These are phyloP conservation scores for Isabelozyma rhagii DNA, from an alignment of 805 yeast species.

Conservation along the genomic window DNA sequence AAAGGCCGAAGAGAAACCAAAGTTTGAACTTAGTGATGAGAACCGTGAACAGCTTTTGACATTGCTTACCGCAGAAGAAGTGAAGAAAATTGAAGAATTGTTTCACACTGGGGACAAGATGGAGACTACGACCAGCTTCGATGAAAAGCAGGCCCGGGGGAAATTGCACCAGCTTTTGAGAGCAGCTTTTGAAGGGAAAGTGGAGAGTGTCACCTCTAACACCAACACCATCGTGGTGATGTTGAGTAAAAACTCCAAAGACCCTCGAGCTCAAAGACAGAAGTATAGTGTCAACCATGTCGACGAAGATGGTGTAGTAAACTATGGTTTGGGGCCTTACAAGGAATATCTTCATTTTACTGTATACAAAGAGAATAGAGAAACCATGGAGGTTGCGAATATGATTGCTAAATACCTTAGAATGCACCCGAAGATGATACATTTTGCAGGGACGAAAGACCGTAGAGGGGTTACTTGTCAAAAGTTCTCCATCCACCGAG, in stretches of 20 bases:
- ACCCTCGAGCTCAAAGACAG: constrained; percentile 30
- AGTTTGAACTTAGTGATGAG: constrained; percentile 45
- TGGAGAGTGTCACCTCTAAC: constrained; percentile 78
- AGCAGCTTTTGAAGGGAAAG: constrained; percentile 63
- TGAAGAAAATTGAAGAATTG: constrained; percentile 53
- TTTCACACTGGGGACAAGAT: constrained; percentile 53
- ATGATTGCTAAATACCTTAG: constrained; percentile 69
- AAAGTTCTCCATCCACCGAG: constrained; percentile 62
- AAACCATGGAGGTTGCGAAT: constrained; percentile 92
- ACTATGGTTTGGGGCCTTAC: constrained; percentile 71
- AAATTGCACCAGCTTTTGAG: constrained; percentile 74
- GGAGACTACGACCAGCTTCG: constrained; percentile 55
- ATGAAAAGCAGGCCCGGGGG: constrained; percentile 73
- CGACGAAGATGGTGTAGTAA: constrained; percentile 51
- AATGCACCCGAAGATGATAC: constrained; percentile 64
- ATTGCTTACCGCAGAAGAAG: constrained; percentile 58
- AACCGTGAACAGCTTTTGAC: constrained; percentile 47
- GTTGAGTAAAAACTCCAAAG: constrained; percentile 40
- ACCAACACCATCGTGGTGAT: constrained; percentile 64
- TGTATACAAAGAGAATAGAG: constrained; percentile 90
- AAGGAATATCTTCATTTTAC: constrained; percentile 72
- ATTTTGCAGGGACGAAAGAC: constrained; percentile 95
- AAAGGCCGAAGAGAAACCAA: constrained; percentile 22
- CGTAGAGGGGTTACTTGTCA: constrained; percentile 95
- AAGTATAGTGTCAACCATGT: constrained; percentile 37